Conservation (phyloP, 1,284 basidiomycete genomes). For the Moesziomyces sp. region DNA sequence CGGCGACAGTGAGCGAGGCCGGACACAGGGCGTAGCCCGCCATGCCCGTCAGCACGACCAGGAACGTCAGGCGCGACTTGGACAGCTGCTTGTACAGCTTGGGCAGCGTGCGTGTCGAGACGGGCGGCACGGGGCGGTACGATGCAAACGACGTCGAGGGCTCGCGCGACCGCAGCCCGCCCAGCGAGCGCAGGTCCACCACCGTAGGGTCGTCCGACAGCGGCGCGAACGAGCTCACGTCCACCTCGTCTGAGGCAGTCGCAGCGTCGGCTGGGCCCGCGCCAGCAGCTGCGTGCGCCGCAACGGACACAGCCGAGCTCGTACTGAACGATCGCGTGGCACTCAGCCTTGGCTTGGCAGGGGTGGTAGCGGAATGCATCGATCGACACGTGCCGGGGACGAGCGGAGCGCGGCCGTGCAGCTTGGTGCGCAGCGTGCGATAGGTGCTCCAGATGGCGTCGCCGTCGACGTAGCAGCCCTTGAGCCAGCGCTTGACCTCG, state of each 20-base stretch:
- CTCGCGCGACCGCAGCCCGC: conserved; percentile 26
- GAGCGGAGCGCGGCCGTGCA: conserved; percentile 27
- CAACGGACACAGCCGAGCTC: not conserved
- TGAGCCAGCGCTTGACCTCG: conserved; percentile 73
- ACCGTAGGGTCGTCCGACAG: conserved; percentile 53
- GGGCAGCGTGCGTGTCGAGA: conserved; percentile 25
- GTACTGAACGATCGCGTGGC: conserved; percentile 24
- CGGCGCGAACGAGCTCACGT: conserved; percentile 36
- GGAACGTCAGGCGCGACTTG: conserved; percentile 86
- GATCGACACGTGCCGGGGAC: not conserved
- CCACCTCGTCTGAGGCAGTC: not conserved
- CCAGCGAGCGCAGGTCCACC: conserved; percentile 31
- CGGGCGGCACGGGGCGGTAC: conserved; percentile 49
- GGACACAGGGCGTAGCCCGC: conserved; percentile 88
- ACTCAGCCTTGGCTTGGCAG: not conserved
- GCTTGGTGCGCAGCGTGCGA: conserved; percentile 44
- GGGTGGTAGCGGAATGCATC: not conserved
- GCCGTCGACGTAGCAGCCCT: conserved; percentile 82
- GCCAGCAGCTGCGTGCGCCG: not conserved
- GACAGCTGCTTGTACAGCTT: conserved; percentile 80
- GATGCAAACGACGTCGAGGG: conserved; percentile 24
- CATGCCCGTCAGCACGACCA: conserved; percentile 91
- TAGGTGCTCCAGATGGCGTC: conserved; percentile 76
- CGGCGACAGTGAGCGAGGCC: conserved; percentile 42
- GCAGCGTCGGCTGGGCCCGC: not conserved